phyloP scores from a whole-genome alignment of 352 stramenopile species.

The Phytopythium boreale region DNA sequence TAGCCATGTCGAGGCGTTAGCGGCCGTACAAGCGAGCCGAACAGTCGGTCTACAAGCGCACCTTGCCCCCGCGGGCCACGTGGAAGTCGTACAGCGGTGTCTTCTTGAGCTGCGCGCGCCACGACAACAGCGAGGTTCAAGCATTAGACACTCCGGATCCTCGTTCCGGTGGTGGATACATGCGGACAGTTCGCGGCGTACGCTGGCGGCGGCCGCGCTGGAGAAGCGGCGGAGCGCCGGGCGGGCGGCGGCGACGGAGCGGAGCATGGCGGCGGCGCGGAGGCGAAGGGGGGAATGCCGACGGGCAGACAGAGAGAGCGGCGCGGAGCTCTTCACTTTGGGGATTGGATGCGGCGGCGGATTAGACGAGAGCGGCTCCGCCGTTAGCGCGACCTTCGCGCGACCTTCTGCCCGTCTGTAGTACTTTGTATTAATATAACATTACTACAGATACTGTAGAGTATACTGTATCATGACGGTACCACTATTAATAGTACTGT shows the following conservation, averaged over 20 bases:
- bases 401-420: too few relatives aligned
- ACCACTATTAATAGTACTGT: too few relatives aligned
- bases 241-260: too few relatives aligned
- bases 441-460: too few relatives aligned
- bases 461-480: too few relatives aligned
- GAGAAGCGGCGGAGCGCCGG: neutral
- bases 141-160: too few relatives aligned
- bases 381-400: too few relatives aligned
- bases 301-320: too few relatives aligned
- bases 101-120: slow-evolving; percentile 60
- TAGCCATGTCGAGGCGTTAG: slow-evolving; percentile 12
- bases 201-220: neutral
- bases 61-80: slow-evolving; percentile 66
- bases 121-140: neutral
- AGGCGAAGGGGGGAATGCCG: too few relatives aligned
- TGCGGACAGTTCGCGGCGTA: neutral
- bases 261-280: neutral
- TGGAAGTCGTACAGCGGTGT: slow-evolving; percentile 80
- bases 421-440: too few relatives aligned
- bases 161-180: too few relatives aligned
- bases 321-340: neutral
- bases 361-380: neutral
- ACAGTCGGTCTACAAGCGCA: slow-evolving; percentile 5
- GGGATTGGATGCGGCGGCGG: neutral
- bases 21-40: neutral